Conservation (phyloP, 1,139 yeast genomes). For the Yamadazyma pseudoaaseri region DNA sequence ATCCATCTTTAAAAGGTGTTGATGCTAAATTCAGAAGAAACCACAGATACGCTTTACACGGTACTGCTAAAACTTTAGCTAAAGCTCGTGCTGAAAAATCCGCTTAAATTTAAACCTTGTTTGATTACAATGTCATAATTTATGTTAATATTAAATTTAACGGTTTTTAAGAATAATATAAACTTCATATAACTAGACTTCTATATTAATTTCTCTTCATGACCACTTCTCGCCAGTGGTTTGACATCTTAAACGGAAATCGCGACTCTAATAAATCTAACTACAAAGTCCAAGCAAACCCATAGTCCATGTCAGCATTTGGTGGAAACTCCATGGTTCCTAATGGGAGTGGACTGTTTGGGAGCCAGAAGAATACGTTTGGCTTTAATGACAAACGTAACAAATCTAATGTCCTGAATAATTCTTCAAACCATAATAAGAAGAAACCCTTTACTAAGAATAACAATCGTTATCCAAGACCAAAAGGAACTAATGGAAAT, state of each 20-base stretch:
- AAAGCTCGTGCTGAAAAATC: conserved; percentile 58
- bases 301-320: conserved; percentile 26
- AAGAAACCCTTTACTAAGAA: conserved; percentile 11
- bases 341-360: conserved; percentile 3
- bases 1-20: conserved; percentile 98
- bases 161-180: conserved; percentile 12
- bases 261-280: not conserved
- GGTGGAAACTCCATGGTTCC: conserved; percentile 18
- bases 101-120: conserved; percentile 19
- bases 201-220: too few species aligned
- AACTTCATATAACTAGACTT: conserved; percentile 3
- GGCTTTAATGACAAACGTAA: conserved; percentile 6
- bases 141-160: conserved; percentile 13
- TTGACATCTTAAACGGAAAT: too few species aligned
- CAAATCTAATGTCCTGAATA: conserved; percentile 1
- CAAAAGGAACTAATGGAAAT: not conserved
- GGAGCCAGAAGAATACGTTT: conserved; percentile 2
- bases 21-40: conserved; percentile 99
- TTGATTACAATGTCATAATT: conserved; percentile 11
- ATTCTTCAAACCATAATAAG: conserved; percentile 7
- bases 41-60: conserved; percentile 99
- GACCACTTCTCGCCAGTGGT: too few species aligned
- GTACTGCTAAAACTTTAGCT: conserved; percentile 93
- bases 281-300: too few species aligned
- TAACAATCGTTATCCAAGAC: conserved; percentile 1